These are phyloP conservation scores for Mortierella hygrophila DNA, from an alignment of 192 early-diverging fungal genomes.

Conservation along the genomic window DNA sequence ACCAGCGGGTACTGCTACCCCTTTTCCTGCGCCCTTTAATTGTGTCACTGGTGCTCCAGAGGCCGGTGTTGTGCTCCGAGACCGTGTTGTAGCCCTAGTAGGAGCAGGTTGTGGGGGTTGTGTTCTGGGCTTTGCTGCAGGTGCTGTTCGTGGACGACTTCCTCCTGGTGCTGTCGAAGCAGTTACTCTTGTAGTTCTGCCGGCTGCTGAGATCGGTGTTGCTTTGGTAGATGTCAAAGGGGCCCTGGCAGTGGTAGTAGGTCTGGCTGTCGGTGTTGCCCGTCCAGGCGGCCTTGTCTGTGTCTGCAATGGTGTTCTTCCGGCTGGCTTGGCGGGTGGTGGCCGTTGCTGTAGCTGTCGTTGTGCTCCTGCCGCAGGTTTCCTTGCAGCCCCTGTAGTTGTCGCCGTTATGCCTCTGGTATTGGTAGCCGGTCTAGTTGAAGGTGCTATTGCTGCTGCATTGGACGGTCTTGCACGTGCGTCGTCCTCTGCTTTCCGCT, in stretches of 20 bases:
- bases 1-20: neutral
- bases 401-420: neutral
- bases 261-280: neutral
- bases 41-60: neutral
- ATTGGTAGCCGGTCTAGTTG: neutral
- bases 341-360: neutral
- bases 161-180: neutral
- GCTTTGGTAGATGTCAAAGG: neutral
- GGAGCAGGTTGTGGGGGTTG: neutral
- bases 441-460: neutral
- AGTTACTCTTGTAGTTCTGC: neutral
- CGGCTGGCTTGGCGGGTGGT: neutral
- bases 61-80: neutral
- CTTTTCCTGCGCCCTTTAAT: neutral
- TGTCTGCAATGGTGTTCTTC: neutral
- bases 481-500: conserved; percentile 19
- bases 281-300: neutral
- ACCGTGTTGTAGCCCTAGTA: neutral
- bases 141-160: neutral
- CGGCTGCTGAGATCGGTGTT: neutral
- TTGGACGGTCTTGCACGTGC: neutral
- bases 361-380: neutral
- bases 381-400: neutral
- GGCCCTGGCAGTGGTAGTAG: neutral
- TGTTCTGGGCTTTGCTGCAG: neutral